Conservation (phyloP, 129 eudicot species). For the Flaveria brownii region DNA sequence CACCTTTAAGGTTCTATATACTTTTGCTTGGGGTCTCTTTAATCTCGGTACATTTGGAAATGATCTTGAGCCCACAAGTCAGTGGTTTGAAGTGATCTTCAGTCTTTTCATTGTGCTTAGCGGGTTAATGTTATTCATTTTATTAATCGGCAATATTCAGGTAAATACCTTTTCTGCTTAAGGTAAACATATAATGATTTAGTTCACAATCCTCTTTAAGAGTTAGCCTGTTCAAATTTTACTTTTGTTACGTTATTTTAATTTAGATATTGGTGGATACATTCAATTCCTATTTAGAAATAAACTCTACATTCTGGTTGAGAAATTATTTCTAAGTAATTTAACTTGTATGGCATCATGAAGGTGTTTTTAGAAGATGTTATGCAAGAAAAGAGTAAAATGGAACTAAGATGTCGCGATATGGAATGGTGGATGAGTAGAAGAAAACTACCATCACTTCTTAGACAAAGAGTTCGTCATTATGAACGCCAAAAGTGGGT, state of each 20-base stretch:
- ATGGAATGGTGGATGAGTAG: constrained; percentile 99
- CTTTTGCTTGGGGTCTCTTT: constrained; percentile 87
- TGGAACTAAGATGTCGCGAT: constrained; percentile 81
- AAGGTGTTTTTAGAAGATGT: constrained; percentile 89
- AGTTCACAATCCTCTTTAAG: background rate
- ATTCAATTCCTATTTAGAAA: too few relatives aligned
- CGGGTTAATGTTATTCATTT: constrained; percentile 79
- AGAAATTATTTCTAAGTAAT: too few relatives aligned
- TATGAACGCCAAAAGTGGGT: constrained; percentile 83
- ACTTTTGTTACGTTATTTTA: too few relatives aligned
- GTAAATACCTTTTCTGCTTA: constrained; percentile 24
- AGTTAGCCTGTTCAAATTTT: background rate
- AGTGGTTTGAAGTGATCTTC: constrained; percentile 78
- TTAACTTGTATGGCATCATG: background rate
- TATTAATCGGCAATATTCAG: constrained; percentile 92
- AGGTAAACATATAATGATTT: background rate
- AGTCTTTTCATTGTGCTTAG: constrained; percentile 65
- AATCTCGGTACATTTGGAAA: constrained; percentile 83
- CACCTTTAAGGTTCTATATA: constrained; percentile 69
- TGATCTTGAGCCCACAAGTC: constrained; percentile 80
- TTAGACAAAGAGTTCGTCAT: constrained; percentile 83
- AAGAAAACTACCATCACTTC: constrained; percentile 72
- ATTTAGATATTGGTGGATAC: too few relatives aligned
- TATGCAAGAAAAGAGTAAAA: constrained; percentile 81
- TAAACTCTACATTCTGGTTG: too few relatives aligned